Conservation (phyloP, 176 grass and related monocot species). For the Poa pratensis region DNA sequence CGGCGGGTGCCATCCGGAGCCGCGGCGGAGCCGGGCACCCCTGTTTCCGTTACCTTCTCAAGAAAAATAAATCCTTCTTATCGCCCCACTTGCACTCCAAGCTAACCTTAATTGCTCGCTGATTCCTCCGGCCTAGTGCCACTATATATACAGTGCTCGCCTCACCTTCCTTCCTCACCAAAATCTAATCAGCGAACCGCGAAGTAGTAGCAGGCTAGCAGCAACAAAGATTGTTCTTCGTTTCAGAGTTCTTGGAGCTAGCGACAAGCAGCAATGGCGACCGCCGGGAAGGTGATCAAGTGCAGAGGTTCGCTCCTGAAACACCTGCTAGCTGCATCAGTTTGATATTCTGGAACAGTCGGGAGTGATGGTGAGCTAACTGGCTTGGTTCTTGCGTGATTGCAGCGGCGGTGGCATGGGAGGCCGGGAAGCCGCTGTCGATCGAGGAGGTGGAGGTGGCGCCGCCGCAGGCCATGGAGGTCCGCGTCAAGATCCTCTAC, state of each 20-base stretch:
- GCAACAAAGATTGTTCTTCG: background rate
- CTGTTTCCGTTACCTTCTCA: background rate
- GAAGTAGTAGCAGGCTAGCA: no score
- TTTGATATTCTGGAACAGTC: background rate
- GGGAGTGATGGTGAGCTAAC: no score
- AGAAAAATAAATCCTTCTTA: background rate
- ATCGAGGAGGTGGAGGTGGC: conserved; percentile 93
- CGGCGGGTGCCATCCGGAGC: no score
- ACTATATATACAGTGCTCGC: conserved; percentile 30
- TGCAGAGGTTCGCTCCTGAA: no score
- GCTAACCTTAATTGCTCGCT: background rate
- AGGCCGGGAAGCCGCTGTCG: conserved; percentile 75
- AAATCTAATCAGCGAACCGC: background rate
- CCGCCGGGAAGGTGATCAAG: no score
- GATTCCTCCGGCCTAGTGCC: background rate
- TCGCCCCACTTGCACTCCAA: conserved; percentile 22
- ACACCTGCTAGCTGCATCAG: no score
- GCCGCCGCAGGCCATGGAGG: conserved; percentile 87
- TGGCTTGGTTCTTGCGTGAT: background rate
- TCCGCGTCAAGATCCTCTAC: conserved; percentile 84
- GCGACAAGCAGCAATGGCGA: background rate
- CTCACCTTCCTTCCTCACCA: conserved; percentile 19
- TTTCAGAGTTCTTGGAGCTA: background rate
- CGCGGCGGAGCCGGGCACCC: background rate
- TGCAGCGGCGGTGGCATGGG: conserved; percentile 89